Evolutionary conservation across 768 basidiomycete genomes (phyloP).

Genomic region (Agaricus subrufescens): DNA sequence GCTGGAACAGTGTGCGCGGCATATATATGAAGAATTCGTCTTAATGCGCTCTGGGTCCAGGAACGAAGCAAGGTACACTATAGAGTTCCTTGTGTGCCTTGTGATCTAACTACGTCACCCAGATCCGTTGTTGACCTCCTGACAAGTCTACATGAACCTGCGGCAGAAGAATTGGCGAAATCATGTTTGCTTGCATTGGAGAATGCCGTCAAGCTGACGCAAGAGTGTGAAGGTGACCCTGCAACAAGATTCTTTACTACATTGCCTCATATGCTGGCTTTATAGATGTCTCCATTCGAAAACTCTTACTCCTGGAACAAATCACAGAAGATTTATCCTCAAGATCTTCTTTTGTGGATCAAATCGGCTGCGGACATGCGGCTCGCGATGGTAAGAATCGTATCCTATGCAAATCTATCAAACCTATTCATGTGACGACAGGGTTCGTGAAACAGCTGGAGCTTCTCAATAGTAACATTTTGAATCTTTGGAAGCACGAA

Average conservation of each 20-base stretch:
- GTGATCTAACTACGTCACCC: not conserved
- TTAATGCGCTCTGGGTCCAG: conserved; percentile 37
- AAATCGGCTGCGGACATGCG: conserved; percentile 37
- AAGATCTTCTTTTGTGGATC: conserved; percentile 36
- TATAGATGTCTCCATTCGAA: conserved; percentile 4
- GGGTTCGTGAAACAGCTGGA: conserved; percentile 1
- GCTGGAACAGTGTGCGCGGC: conserved; percentile 56
- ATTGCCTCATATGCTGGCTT: conserved; percentile 16
- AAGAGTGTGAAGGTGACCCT: conserved; percentile 28
- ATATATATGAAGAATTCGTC: conserved; percentile 56
- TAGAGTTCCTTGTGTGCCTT: conserved; percentile 1
- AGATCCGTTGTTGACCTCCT: conserved; percentile 42
- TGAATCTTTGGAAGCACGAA: conserved; percentile 1
- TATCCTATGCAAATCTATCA: not conserved
- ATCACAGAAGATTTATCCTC: conserved; percentile 43
- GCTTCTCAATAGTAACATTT: not conserved
- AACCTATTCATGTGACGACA: not conserved
- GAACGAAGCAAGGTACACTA: conserved; percentile 39
- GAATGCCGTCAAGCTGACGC: conserved; percentile 24
- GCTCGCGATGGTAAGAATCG: conserved; percentile 20
- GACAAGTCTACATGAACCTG: conserved; percentile 40
- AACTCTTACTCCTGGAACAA: conserved; percentile 45
- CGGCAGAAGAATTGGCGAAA: conserved; percentile 43
- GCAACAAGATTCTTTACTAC: not conserved
- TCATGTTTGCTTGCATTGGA: conserved; percentile 39